Percentiles rank a stretch among this genome's conserved stretches.
Evolutionary conservation across 2,329 filamentous ascomycete genomes (phyloP).

Genomic region (Ascochyta rabiei): DNA sequence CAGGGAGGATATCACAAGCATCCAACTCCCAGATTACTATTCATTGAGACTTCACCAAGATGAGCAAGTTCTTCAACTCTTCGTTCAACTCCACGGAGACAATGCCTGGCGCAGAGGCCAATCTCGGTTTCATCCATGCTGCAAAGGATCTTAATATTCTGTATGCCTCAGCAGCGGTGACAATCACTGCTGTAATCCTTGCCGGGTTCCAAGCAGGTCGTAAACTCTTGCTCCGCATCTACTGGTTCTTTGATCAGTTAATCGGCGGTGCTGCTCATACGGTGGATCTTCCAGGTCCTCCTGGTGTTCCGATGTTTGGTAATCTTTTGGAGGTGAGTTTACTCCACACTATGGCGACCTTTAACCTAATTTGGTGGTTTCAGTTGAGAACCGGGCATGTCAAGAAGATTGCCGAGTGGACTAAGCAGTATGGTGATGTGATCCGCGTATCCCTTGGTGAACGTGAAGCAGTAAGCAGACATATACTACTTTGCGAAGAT

Average conservation of each 20-base stretch:
- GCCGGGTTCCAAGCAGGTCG: not conserved
- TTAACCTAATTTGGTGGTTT: not conserved
- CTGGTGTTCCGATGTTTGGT: not conserved
- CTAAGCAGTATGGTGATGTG: constrained; percentile 1
- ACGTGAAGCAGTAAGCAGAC: not conserved
- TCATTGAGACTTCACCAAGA: no score
- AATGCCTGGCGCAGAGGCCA: no score
- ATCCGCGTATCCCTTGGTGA: constrained; percentile 1
- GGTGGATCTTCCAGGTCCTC: not conserved
- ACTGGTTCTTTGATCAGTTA: not conserved
- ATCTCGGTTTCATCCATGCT: no score
- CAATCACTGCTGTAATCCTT: not conserved
- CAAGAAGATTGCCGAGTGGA: constrained; percentile 1
- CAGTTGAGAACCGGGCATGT: not conserved
- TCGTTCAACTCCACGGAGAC: no score
- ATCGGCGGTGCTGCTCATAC: not conserved
- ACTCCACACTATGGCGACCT: no score
- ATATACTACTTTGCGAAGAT: no score
- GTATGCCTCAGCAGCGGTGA: not conserved
- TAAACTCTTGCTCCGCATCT: not conserved
- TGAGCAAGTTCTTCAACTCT: no score
- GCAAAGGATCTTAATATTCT: not conserved
- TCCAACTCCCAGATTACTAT: no score
- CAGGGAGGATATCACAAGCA: no score
- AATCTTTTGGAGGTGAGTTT: constrained; percentile 1